Base-by-base conservation (phyloP, 73 alveolate species). In the Breviolum minutum region DNA sequence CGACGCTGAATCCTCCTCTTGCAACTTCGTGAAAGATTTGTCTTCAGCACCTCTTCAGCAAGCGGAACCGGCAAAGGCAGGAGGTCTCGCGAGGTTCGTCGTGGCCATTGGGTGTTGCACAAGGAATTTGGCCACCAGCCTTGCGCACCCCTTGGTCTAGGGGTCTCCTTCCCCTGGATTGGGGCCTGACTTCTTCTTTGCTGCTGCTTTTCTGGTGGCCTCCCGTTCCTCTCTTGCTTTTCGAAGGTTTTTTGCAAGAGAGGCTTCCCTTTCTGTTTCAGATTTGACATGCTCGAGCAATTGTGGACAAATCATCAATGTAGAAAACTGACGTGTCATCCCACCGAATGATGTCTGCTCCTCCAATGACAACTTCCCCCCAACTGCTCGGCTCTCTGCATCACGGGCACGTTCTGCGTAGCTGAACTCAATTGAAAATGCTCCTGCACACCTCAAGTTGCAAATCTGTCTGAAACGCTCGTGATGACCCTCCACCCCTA, bases 171-270 rank as follows among this genome's bases (percentile, higher is more conserved):
- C 60, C 60, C n/a, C 60, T n/a, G n/a, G n/a, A n/a, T n/a, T n/a
- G n/a, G n/a, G n/a, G n/a, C n/a, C n/a, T n/a, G n/a, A n/a, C 74
- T 66, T 11, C 48, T 82, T 82, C 66, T 64, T 80, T 8, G 81
- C 79, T n/a, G 64, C 69, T 17, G 16, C 6, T 71, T 88, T 88
- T 40, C 86, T 27, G 68, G 95, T 85, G 8, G 95, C 95, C 70
- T 88, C 95, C 8, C 95, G 61, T 70, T 88, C 95, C 22, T 87
- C 95, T 9, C 83, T 71, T 9, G 95, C 95, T 61, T 64, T 63
- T 54, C 95, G 9, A 48, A 88, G 73, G 22, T 69, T 88, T 71
- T 88, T 88, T 29, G 95, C 86, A 22, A 88, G 22, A 17, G 83
- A 19, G 8, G 86, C 95, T n/a, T 88, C 86, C 27, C 73, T 30